A percentile compares a stretch with the other conserved stretches of the same genome.
These are phyloP conservation scores for Plasmodium relictum DNA, from an alignment of 169 alveolate genomes.

Conservation along the genomic window DNA sequence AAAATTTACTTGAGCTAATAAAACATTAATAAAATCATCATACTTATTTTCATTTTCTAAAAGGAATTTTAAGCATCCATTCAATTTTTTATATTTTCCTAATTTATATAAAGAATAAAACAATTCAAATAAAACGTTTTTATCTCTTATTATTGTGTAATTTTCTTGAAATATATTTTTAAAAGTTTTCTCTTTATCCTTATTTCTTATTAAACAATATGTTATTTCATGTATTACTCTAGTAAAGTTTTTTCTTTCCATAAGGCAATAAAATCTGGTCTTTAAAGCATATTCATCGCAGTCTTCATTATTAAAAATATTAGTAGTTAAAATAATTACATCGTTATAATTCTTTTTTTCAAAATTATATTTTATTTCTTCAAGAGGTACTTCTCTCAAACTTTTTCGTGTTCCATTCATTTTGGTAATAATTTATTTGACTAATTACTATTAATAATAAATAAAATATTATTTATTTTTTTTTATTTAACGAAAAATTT, in stretches of 20 bases:
- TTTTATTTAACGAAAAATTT: no score
- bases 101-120: conserved; percentile 70
- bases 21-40: conserved; percentile 29
- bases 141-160: conserved; percentile 30
- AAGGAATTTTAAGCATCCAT: conserved; percentile 53
- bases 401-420: neutral
- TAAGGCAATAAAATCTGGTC: conserved; percentile 41
- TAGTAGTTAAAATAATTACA: conserved; percentile 25
- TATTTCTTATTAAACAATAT: conserved; percentile 3
- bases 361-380: conserved; percentile 32
- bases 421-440: no score
- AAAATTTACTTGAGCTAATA: conserved; percentile 41
- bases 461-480: no score
- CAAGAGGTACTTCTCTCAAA: neutral
- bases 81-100: conserved; percentile 38
- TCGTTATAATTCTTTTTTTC: conserved; percentile 28
- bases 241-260: conserved; percentile 7
- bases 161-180: conserved; percentile 42
- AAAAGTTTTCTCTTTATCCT: conserved; percentile 15
- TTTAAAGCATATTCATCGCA: conserved; percentile 11
- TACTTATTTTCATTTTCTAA: conserved; percentile 24
- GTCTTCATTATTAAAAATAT: conserved; percentile 18
- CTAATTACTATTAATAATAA: no score
- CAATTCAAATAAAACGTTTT: conserved; percentile 60
- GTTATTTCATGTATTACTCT: conserved; percentile 31